A percentile compares a stretch with the other conserved stretches of the same genome.
These are phyloP conservation scores for Lumnitzera racemosa DNA, from an alignment of 345 rosid genomes.

Conservation along the genomic window DNA sequence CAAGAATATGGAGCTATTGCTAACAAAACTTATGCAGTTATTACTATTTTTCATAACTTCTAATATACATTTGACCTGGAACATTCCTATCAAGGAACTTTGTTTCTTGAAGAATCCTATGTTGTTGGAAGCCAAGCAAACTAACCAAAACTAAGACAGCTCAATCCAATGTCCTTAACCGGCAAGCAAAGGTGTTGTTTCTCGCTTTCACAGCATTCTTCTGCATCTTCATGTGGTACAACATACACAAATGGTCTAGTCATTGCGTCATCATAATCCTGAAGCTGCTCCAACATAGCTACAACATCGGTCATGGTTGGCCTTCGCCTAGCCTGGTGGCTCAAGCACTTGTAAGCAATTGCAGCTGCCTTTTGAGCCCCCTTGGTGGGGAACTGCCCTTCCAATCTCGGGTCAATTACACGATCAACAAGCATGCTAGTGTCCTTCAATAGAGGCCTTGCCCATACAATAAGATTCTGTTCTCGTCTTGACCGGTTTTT, in stretches of 20 bases:
- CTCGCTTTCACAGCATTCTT: no score
- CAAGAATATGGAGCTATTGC: no score
- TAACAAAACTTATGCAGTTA: no score
- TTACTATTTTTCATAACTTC: no score
- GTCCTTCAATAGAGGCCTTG: slow-evolving; percentile 21
- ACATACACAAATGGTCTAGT: slow-evolving; percentile 21
- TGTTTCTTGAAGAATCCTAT: no score
- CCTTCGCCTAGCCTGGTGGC: slow-evolving; percentile 22
- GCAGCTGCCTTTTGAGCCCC: slow-evolving; percentile 26
- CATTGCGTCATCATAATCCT: slow-evolving; percentile 13
- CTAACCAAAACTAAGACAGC: no score
- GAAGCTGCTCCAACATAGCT: slow-evolving; percentile 20
- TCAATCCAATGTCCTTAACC: no score
- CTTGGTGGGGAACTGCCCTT: slow-evolving; percentile 19
- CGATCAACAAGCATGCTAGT: slow-evolving; percentile 11
- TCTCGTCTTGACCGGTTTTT: slow-evolving; percentile 14
- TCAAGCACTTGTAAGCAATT: slow-evolving; percentile 24
- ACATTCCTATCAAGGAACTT: no score
- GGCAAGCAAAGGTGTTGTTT: no score
- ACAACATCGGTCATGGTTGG: slow-evolving; percentile 25
- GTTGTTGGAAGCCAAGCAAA: no score
- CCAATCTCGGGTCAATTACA: slow-evolving; percentile 23
- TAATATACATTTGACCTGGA: no score
- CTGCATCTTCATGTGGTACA: slow-evolving; percentile 11
- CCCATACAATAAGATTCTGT: slow-evolving; percentile 22